Conservation (phyloP, 495 filamentous ascomycete genomes). For the Patellaria atrata region DNA sequence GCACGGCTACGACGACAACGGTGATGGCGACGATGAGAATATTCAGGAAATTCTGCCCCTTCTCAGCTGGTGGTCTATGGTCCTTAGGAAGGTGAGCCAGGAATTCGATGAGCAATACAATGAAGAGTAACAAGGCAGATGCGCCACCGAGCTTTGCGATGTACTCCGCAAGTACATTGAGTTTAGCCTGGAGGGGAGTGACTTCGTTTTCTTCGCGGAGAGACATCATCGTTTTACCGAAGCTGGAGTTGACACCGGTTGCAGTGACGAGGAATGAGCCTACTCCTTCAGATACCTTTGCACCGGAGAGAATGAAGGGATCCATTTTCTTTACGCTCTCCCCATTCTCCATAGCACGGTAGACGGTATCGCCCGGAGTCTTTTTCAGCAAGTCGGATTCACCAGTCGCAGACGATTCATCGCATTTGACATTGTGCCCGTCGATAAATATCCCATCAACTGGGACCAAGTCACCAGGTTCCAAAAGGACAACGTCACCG, state of each 20-base stretch:
- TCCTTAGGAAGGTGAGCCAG: constrained; percentile 49
- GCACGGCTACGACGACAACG: constrained; percentile 88
- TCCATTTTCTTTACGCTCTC: constrained; percentile 72
- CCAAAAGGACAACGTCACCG: constrained; percentile 70
- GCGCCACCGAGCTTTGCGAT: constrained; percentile 87
- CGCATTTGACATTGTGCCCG: constrained; percentile 44
- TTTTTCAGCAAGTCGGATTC: constrained; percentile 59
- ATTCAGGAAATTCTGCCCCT: constrained; percentile 75
- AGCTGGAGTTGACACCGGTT: constrained; percentile 72
- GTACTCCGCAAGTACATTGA: constrained; percentile 80
- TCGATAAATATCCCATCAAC: constrained; percentile 27
- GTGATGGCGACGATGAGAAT: constrained; percentile 95
- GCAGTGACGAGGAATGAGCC: constrained; percentile 79
- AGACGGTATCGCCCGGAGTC: constrained; percentile 59
- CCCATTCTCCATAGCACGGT: constrained; percentile 58
- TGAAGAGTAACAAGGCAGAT: constrained; percentile 69
- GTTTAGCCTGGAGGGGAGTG: constrained; percentile 86
- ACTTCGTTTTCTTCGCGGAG: constrained; percentile 80
- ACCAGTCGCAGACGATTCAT: constrained; percentile 55
- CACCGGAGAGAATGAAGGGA: constrained; percentile 86
- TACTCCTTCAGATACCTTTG: constrained; percentile 82
- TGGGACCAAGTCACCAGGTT: constrained; percentile 71
- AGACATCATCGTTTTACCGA: constrained; percentile 90
- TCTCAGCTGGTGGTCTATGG: constrained; percentile 42
- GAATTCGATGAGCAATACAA: constrained; percentile 90